Percentiles rank a stretch among this genome's conserved stretches.
Evolutionary conservation across 495 filamentous ascomycete species (phyloP).

Genomic region (Xylaria sp.): DNA sequence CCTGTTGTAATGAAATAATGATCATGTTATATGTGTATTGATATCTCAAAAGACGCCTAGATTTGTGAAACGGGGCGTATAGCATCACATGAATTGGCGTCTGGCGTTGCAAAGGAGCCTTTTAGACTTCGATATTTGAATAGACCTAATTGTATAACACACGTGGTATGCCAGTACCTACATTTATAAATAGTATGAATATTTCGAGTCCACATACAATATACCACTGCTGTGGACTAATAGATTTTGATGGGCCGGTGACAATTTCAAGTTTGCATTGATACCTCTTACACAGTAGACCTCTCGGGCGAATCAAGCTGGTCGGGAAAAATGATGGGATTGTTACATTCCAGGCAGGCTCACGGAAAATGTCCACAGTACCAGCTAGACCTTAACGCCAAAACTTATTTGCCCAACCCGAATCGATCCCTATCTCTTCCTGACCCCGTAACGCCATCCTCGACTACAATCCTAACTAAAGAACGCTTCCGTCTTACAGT

Average conservation of each 20-base stretch:
- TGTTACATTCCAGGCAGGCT: background rate
- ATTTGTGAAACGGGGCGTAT: background rate
- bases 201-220: background rate
- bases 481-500: background rate
- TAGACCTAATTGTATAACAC: background rate
- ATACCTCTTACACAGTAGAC: background rate
- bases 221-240: background rate
- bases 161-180: background rate
- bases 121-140: background rate
- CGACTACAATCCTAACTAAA: background rate
- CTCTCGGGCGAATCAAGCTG: background rate
- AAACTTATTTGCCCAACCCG: background rate
- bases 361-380: background rate
- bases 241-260: too few species aligned
- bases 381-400: background rate
- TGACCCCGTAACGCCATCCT: background rate
- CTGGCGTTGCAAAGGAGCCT: background rate
- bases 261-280: background rate
- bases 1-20: constrained; percentile 17
- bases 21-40: constrained; percentile 9
- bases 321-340: background rate
- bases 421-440: background rate
- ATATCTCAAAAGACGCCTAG: background rate
- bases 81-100: background rate
- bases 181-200: background rate